Evolutionary conservation across 164 flowering plant species (phyloP), one percentile per base, ranked within the genome.

Genomic region (Liriodendron chinense): DNA sequence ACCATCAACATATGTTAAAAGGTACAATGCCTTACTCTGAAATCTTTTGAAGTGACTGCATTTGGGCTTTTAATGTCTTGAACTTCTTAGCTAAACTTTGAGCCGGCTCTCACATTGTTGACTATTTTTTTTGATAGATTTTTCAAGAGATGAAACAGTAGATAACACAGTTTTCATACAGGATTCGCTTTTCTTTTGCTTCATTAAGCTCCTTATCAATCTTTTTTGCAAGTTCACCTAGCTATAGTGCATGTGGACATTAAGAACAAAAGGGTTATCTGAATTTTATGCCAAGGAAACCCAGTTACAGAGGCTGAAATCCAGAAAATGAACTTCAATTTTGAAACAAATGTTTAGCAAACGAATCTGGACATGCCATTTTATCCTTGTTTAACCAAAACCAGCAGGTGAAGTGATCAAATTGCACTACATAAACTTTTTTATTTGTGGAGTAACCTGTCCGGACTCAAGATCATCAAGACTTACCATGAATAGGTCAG

Each of bases 151-250:
- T 48, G 81, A 80, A 18, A 92, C 97, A 25, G 80, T 80, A 25
- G 78, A 74, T 21, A 28, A 89, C 83, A 85, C 91, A 85, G 16
- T 83, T 77, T 65, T 89, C 84, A 77, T 85, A 84, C 16, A 79
- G 62, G 43, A 79, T 74, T 75, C 89, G 81, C 81, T 90, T 92
- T 53, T 90, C 97, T 79, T 85, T 84, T 49, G 79, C 89, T 80
- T 91, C 92, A 73, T 74, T 90, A 78, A 96, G 92, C 82, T 96
- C 98, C 76, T 86, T 83, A 83, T 91, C 90, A 69, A 92, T 83
- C 83, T 77, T 91, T 80, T 88, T 88, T 13, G 93, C 96, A 65
- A 87, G 26, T 77, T 96, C 98, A 70, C 84, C 85, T 71, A 96
- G 90, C 98, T 96, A 80, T 70, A 85, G 48, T 24, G 69, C 68